Percentiles rank a stretch among this genome's conserved stretches.
phyloP scores from a whole-genome alignment of 768 basidiomycete species.

The Mycena venus region DNA sequence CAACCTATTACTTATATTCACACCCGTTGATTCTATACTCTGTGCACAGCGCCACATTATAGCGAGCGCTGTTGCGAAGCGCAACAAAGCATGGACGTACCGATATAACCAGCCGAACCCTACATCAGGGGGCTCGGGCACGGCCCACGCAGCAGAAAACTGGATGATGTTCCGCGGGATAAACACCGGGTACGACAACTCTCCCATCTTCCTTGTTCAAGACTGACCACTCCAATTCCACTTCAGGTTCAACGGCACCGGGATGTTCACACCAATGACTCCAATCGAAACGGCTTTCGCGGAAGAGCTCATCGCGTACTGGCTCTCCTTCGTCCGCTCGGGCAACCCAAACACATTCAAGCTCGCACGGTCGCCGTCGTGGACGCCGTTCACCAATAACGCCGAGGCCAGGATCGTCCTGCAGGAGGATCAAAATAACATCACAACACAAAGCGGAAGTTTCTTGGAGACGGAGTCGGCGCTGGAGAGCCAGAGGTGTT shows the following conservation, averaged over 20 bases:
- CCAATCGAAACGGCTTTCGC: slow-evolving; percentile 65
- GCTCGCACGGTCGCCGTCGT: slow-evolving; percentile 62
- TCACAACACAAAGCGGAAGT: slow-evolving; percentile 53
- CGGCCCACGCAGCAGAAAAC: slow-evolving; percentile 70
- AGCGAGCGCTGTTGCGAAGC: slow-evolving; percentile 54
- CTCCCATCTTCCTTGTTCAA: not conserved
- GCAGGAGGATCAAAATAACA: slow-evolving; percentile 50
- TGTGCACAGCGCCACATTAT: slow-evolving; percentile 59
- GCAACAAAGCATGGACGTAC: slow-evolving; percentile 63
- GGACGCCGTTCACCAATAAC: slow-evolving; percentile 54
- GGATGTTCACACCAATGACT: slow-evolving; percentile 60
- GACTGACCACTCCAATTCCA: not conserved
- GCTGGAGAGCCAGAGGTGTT: slow-evolving; percentile 54
- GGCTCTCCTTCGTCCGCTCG: slow-evolving; percentile 74
- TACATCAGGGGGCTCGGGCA: slow-evolving; percentile 49
- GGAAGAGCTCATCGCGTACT: slow-evolving; percentile 72
- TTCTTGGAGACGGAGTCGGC: slow-evolving; percentile 54
- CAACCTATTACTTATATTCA: not conserved
- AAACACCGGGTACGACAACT: slow-evolving; percentile 64
- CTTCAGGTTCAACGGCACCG: slow-evolving; percentile 64
- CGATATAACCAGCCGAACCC: slow-evolving; percentile 72
- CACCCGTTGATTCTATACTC: not conserved
- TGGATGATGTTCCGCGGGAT: slow-evolving; percentile 78
- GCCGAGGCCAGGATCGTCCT: slow-evolving; percentile 59
- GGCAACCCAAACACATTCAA: slow-evolving; percentile 70